Conservation (phyloP, 2,329 filamentous ascomycete species). For the Cladobotryum protrusum region DNA sequence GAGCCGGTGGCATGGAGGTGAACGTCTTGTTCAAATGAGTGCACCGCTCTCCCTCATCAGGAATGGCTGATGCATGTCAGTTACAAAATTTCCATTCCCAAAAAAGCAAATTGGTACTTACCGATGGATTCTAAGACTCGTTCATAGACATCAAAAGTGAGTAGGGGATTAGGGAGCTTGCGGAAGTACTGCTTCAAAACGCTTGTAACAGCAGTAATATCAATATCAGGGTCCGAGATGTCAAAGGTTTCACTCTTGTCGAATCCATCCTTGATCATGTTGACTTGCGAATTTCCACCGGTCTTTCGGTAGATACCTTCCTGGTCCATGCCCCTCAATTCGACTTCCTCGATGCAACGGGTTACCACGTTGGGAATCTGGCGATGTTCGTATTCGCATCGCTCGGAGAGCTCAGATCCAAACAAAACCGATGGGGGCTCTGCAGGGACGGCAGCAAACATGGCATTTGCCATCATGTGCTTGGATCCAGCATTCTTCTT, state of each 20-base stretch:
- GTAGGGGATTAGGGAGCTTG: conserved; percentile 78
- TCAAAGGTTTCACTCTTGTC: conserved; percentile 81
- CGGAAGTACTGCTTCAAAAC: conserved; percentile 97
- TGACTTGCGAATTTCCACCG: conserved; percentile 85
- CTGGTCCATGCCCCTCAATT: conserved; percentile 91
- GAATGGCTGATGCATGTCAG: conserved; percentile 46
- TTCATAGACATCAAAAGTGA: conserved; percentile 92
- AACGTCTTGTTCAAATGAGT: conserved; percentile 67
- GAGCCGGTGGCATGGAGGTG: conserved; percentile 70
- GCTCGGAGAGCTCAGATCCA: conserved; percentile 79
- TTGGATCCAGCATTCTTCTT: conserved; percentile 49
- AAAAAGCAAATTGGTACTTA: conserved; percentile 36
- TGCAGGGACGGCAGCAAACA: conserved; percentile 36
- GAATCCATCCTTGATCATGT: conserved; percentile 84
- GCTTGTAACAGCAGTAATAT: conserved; percentile 94
- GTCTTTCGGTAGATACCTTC: conserved; percentile 98
- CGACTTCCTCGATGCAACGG: conserved; percentile 93
- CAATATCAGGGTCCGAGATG: conserved; percentile 86
- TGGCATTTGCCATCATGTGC: conserved; percentile 31
- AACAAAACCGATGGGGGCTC: conserved; percentile 63
- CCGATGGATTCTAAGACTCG: conserved; percentile 73
- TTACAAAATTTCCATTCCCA: background rate
- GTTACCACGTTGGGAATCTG: conserved; percentile 87
- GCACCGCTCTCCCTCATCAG: conserved; percentile 61
- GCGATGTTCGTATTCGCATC: conserved; percentile 81